phyloP scores from a whole-genome alignment of 352 stramenopile species.

The Globisporangium viniferum region DNA sequence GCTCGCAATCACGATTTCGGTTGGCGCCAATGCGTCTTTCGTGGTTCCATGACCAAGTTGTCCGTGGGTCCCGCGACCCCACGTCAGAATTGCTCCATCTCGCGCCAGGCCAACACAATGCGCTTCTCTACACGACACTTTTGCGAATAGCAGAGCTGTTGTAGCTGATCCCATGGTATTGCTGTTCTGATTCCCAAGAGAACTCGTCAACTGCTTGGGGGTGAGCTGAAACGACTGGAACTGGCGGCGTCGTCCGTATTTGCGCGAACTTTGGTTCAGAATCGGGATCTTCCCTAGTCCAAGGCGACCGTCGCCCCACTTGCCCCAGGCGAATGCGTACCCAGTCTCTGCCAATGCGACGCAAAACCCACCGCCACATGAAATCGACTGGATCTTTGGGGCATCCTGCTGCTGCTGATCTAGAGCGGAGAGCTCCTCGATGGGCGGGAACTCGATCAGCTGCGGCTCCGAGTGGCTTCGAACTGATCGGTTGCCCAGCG shows the following conservation, averaged over 20 bases:
- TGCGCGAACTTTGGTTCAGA: slow-evolving; percentile 34
- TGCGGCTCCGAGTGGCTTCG: slow-evolving; percentile 38
- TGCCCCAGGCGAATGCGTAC: slow-evolving; percentile 76
- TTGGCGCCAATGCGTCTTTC: slow-evolving; percentile 30
- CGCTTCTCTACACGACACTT: slow-evolving; percentile 67
- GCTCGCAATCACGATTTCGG: slow-evolving; percentile 6
- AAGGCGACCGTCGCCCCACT: slow-evolving; percentile 69
- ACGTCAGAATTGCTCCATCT: slow-evolving; percentile 59
- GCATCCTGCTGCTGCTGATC: not conserved
- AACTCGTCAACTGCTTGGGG: slow-evolving; percentile 16
- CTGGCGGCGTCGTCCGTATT: slow-evolving; percentile 38
- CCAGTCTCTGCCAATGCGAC: slow-evolving; percentile 56
- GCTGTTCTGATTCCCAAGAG: too few relatives aligned
- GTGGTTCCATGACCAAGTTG: slow-evolving; percentile 70
- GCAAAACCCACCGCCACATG: slow-evolving; percentile 79
- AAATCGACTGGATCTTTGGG: slow-evolving; percentile 28
- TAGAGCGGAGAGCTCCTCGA: not conserved
- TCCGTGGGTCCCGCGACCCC: slow-evolving; percentile 75
- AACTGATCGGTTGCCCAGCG: slow-evolving; percentile 39
- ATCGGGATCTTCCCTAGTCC: slow-evolving; percentile 63
- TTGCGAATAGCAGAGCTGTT: slow-evolving; percentile 17
- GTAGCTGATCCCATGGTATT: not conserved
- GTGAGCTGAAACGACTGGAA: slow-evolving; percentile 60
- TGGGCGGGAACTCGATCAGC: slow-evolving; percentile 22
- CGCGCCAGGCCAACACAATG: slow-evolving; percentile 71